These are phyloP conservation scores for Candolleomyces aberdarensis DNA, from an alignment of 768 basidiomycete genomes.

Conservation along the genomic window DNA sequence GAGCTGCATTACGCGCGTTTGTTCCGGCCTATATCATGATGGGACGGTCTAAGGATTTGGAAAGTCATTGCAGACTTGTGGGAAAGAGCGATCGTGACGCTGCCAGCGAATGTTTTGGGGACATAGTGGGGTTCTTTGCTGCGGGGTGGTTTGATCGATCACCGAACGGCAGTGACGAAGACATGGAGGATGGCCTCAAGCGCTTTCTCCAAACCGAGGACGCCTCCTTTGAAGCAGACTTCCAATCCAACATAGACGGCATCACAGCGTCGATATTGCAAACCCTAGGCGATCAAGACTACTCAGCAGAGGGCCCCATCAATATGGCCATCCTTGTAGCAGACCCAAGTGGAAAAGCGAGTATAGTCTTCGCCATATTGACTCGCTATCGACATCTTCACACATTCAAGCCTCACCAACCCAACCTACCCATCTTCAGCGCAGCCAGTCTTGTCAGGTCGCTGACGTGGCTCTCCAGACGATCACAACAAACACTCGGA, in stretches of 20 bases:
- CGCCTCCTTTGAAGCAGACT: slow-evolving; percentile 14
- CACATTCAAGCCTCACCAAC: slow-evolving; percentile 52
- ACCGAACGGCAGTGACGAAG: slow-evolving; percentile 7
- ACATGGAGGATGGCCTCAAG: slow-evolving; percentile 10
- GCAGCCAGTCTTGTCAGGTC: slow-evolving; percentile 50
- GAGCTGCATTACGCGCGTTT: slow-evolving; percentile 62
- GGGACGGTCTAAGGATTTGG: slow-evolving; percentile 43
- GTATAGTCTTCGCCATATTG: slow-evolving; percentile 46
- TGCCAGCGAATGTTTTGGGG: slow-evolving; percentile 60
- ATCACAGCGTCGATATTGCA: slow-evolving; percentile 60
- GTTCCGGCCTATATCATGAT: slow-evolving; percentile 64
- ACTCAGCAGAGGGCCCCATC: slow-evolving; percentile 49
- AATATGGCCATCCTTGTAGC: slow-evolving; percentile 36
- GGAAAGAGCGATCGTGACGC: slow-evolving; percentile 50
- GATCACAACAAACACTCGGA: slow-evolving; percentile 38
- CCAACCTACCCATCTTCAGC: slow-evolving; percentile 62
- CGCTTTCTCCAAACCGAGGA: slow-evolving; percentile 2
- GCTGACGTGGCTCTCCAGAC: slow-evolving; percentile 55
- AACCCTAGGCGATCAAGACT: slow-evolving; percentile 67
- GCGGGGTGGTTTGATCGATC: slow-evolving; percentile 42
- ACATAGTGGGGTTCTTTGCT: slow-evolving; percentile 63
- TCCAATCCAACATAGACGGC: slow-evolving; percentile 45
- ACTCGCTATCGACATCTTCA: slow-evolving; percentile 48
- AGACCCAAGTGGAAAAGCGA: slow-evolving; percentile 33
- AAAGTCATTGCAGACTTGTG: slow-evolving; percentile 58